Percentiles rank a stretch among this genome's conserved stretches.
phyloP scores from a whole-genome alignment of 129 eudicot genomes.

The Pittosporum tobira region DNA sequence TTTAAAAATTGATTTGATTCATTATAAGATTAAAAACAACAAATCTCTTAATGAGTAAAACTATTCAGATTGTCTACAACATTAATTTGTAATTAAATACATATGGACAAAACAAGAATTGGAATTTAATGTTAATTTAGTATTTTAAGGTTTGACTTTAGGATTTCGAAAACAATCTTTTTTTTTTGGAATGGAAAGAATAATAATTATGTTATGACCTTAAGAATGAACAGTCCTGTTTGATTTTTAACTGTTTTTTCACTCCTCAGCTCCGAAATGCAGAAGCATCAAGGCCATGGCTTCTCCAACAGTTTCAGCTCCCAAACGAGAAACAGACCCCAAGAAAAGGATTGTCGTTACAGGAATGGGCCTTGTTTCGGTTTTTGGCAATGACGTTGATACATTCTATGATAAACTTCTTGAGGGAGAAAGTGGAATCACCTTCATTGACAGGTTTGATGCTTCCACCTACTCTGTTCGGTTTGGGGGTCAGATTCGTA shows the following conservation, averaged over 20 bases:
- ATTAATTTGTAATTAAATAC: too few relatives aligned
- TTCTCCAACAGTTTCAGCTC: slow-evolving; percentile 49
- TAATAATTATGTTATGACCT: too few relatives aligned
- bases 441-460: slow-evolving; percentile 45
- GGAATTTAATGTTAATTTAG: background rate
- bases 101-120: too few relatives aligned
- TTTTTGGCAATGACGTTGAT: slow-evolving; percentile 51
- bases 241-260: background rate
- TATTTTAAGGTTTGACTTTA: too few relatives aligned
- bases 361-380: slow-evolving; percentile 74
- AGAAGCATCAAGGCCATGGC: slow-evolving; percentile 50
- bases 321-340: slow-evolving; percentile 70
- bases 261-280: slow-evolving; percentile 33
- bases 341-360: slow-evolving; percentile 66
- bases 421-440: slow-evolving; percentile 58
- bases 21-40: too few relatives aligned
- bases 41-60: too few relatives aligned
- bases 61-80: too few relatives aligned
- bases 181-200: too few relatives aligned
- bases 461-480: slow-evolving; percentile 47
- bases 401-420: slow-evolving; percentile 57
- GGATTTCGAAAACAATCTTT: too few relatives aligned
- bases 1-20: too few relatives aligned
- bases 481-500: slow-evolving; percentile 61
- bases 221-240: background rate